Evolutionary conservation across 257 asterid genomes (phyloP).

Genomic region (Apocynum venetum): DNA sequence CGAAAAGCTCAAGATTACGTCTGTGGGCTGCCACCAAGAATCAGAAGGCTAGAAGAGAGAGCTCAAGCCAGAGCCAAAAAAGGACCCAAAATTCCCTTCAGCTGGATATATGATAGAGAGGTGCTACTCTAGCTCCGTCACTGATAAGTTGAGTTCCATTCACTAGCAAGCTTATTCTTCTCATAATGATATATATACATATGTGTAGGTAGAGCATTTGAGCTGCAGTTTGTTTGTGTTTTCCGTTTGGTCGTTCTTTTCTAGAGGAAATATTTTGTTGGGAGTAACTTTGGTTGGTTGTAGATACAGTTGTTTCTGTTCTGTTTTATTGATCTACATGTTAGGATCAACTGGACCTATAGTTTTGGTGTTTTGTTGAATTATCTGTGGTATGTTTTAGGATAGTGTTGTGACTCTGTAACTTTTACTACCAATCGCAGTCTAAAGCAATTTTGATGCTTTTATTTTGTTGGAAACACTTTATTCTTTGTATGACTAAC

Average conservation of each 20-base stretch:
- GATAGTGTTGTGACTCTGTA: slow-evolving; percentile 5
- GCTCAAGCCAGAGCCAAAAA: slow-evolving; percentile 55
- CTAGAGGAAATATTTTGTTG: slow-evolving; percentile 14
- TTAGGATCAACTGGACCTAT: slow-evolving; percentile 20
- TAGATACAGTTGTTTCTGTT: not conserved
- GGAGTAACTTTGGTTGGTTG: slow-evolving; percentile 15
- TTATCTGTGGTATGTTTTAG: slow-evolving; percentile 11
- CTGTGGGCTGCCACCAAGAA: slow-evolving; percentile 63
- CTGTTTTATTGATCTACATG: slow-evolving; percentile 20
- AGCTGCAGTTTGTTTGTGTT: slow-evolving; percentile 11
- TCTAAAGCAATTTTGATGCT: slow-evolving; percentile 22
- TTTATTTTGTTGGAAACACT: not conserved
- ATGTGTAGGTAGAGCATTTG: slow-evolving; percentile 12
- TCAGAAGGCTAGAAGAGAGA: slow-evolving; percentile 64
- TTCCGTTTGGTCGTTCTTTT: slow-evolving; percentile 15
- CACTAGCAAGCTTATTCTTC: slow-evolving; percentile 12
- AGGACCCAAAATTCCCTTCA: slow-evolving; percentile 46
- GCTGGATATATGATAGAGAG: slow-evolving; percentile 65
- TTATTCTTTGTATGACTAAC: too few relatives aligned
- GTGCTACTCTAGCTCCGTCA: slow-evolving; percentile 48
- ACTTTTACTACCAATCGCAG: slow-evolving; percentile 9
- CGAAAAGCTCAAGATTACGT: slow-evolving; percentile 70
- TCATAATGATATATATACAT: not conserved
- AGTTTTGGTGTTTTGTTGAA: slow-evolving; percentile 9
- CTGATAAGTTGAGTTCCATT: slow-evolving; percentile 1